A percentile compares a stretch with the other conserved stretches of the same genome.
phyloP scores from a whole-genome alignment of 2,329 filamentous ascomycete genomes.

The Penicillium corylophilum region DNA sequence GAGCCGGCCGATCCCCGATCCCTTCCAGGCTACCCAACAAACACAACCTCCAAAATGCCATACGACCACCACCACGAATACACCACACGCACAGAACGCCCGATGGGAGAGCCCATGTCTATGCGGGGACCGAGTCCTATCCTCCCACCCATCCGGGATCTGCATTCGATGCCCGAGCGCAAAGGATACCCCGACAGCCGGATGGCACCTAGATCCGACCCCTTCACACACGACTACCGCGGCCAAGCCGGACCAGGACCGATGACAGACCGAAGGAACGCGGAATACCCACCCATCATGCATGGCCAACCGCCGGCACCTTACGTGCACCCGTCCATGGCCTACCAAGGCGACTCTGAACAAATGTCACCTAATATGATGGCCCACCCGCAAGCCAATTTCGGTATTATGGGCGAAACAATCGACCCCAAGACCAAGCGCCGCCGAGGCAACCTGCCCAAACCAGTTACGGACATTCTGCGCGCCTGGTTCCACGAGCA shows the following conservation, averaged over 20 bases:
- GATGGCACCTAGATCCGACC: constrained; percentile 27
- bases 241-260: constrained; percentile 17
- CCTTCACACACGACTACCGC: constrained; percentile 29
- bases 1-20: constrained; percentile 33
- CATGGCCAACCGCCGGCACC: constrained; percentile 22
- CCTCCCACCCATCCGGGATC: constrained; percentile 38
- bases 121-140: constrained; percentile 37
- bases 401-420: constrained; percentile 39
- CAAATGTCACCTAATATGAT: constrained; percentile 31
- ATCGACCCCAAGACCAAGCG: constrained; percentile 48
- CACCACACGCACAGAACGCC: constrained; percentile 21
- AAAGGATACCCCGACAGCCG: constrained; percentile 29
- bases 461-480: constrained; percentile 80
- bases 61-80: constrained; percentile 27
- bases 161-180: constrained; percentile 34
- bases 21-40: constrained; percentile 23
- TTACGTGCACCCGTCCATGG: constrained; percentile 30
- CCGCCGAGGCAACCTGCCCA: constrained; percentile 83
- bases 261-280: constrained; percentile 26
- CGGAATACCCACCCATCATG: constrained; percentile 28
- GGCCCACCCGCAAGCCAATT: constrained; percentile 35
- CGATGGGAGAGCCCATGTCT: constrained; percentile 20
- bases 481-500: constrained; percentile 78
- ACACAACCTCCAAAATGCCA: constrained; percentile 20
- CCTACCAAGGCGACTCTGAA: constrained; percentile 34